Evolutionary conservation across 75 land plant genomes (phyloP), one percentile per base, ranked within the genome.

Genomic region (Gnetum montanum): DNA sequence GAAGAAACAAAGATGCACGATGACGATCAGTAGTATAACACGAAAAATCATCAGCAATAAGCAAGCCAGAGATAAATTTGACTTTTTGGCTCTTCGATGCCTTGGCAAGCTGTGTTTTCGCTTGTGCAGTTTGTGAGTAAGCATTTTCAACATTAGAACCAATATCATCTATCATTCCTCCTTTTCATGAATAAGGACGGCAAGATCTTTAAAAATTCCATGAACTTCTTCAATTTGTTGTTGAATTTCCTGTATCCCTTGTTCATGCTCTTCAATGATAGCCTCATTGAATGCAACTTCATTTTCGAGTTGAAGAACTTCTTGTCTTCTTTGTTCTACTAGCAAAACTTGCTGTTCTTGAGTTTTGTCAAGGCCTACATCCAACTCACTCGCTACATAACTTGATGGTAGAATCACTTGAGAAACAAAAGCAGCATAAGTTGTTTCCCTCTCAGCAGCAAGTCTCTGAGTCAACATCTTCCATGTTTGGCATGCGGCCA

Each of bases 131-230:
- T 44, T 84, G 72, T 18, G 76, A 59, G 34, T 65, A 49, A 11
- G 81, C 52, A 34, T 34, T 71, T 46, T 80, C 84, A 38, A 84
- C 62, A 27, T 84, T 54, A 43, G 72, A 57, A 11, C 72, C 75
- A 55, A 84, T 84, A 37, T 84, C 88, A 72, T 84, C 88, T 84
- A 83, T 79, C 60, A 73, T 57, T 18, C 55, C 55, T 31, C 91
- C 90, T 65, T 90, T 29, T 86, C 81, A 60, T 83, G 76, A 46
- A 90, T 91, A n/a, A 90, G 58, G 7, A 80, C 88, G 31, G 91
- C 91, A 47, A 90, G 81, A 66, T 90, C 96, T 58, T 83, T 90
- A 34, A 90, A 86, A 22, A 90, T 86, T 57, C 83, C 96, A 65
- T 81, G 82, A 20, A 86, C 96, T 48, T 90, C 91, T 38, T 76